phyloP scores from a whole-genome alignment of 2,329 filamentous ascomycete genomes.

The Akanthomyces lecanii region DNA sequence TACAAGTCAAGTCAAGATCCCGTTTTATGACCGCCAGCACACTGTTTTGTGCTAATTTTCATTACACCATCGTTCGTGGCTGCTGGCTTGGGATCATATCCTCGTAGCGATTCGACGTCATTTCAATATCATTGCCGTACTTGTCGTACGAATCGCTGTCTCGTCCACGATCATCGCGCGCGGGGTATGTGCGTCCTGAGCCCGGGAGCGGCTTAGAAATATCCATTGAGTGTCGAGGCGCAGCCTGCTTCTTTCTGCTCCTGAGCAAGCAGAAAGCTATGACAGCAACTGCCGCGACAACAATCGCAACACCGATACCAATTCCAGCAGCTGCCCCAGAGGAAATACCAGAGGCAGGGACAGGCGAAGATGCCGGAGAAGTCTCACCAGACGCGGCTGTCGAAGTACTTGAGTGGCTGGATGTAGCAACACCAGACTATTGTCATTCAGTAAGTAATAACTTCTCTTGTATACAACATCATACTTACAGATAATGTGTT shows the following conservation, averaged over 20 bases:
- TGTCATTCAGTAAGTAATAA: neutral
- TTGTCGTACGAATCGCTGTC: slow-evolving; percentile 29
- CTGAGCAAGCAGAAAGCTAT: slow-evolving; percentile 37
- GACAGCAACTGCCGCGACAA: slow-evolving; percentile 36
- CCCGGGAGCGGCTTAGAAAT: slow-evolving; percentile 51
- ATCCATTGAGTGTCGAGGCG: slow-evolving; percentile 30
- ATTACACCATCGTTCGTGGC: slow-evolving; percentile 41
- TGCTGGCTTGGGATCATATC: slow-evolving; percentile 52
- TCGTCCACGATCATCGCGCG: slow-evolving; percentile 26
- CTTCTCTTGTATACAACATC: neutral
- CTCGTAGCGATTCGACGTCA: slow-evolving; percentile 51
- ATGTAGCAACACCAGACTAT: neutral
- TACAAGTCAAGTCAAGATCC: neutral
- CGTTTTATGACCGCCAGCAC: neutral
- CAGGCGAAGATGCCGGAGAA: slow-evolving; percentile 10
- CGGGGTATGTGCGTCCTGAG: slow-evolving; percentile 37
- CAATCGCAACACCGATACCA: slow-evolving; percentile 42
- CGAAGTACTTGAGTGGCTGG: slow-evolving; percentile 1
- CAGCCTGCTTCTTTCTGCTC: slow-evolving; percentile 24
- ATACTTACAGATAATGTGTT: slow-evolving; percentile 5
- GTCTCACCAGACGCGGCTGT: slow-evolving; percentile 12
- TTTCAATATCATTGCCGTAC: slow-evolving; percentile 43
- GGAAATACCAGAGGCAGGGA: slow-evolving; percentile 31
- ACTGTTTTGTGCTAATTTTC: neutral
- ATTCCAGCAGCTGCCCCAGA: slow-evolving; percentile 46